These are phyloP conservation scores for Sclerotinia spermophila DNA, from an alignment of 2,329 filamentous ascomycete species.

Conservation along the genomic window DNA sequence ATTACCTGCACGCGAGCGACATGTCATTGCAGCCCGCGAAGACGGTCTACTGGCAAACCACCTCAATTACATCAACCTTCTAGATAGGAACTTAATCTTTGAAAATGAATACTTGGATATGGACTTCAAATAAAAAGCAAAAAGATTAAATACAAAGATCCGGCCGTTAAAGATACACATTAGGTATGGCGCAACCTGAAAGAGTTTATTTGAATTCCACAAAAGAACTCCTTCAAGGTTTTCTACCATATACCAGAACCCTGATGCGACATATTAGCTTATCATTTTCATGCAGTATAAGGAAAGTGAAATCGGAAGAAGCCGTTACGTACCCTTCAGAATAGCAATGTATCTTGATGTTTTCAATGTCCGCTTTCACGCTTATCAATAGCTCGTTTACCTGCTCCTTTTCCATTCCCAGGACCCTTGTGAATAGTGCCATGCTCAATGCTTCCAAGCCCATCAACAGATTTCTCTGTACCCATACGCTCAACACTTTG, in stretches of 20 bases:
- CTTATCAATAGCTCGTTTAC: constrained; percentile 29
- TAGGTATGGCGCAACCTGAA: not conserved
- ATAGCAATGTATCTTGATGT: constrained; percentile 22
- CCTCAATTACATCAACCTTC: not conserved
- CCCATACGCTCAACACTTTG: constrained; percentile 28
- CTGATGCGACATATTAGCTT: not conserved
- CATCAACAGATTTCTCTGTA: constrained; percentile 27
- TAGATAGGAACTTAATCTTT: not conserved
- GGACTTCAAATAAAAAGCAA: not conserved
- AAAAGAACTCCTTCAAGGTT: not conserved
- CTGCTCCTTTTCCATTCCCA: constrained; percentile 30
- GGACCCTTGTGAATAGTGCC: constrained; percentile 29
- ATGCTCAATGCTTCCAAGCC: constrained; percentile 25
- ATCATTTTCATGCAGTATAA: not conserved
- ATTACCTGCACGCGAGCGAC: no score
- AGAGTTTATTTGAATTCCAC: not conserved
- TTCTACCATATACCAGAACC: constrained; percentile 10
- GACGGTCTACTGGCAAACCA: no score
- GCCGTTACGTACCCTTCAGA: not conserved
- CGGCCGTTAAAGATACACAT: no score
- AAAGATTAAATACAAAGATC: not conserved
- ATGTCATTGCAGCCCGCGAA: no score
- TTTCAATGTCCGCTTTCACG: constrained; percentile 22
- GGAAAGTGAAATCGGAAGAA: not conserved
- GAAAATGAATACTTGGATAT: not conserved